phyloP scores from a whole-genome alignment of 352 stramenopile genomes.

The Globisporangium radiosum region DNA sequence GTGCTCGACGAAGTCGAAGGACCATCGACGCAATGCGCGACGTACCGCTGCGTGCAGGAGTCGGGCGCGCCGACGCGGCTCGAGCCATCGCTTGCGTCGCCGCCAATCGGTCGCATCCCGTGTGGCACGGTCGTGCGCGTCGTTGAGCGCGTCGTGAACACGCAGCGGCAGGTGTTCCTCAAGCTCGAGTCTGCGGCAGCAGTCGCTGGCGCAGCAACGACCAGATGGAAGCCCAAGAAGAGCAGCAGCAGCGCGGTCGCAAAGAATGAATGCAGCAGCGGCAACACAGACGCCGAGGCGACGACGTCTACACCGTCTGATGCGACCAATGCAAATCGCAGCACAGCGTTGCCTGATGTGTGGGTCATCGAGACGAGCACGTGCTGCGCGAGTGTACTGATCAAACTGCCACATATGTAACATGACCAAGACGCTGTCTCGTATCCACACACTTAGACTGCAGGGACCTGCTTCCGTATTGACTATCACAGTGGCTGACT shows the following conservation, averaged over 20 bases:
- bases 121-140: conserved; percentile 51
- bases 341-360: conserved; percentile 7
- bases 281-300: too few species aligned
- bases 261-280: not conserved
- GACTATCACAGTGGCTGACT: not conserved
- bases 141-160: conserved; percentile 44
- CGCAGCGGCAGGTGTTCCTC: conserved; percentile 65
- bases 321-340: conserved; percentile 1
- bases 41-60: conserved; percentile 69
- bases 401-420: conserved; percentile 22
- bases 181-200: conserved; percentile 8
- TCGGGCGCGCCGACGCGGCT: conserved; percentile 47
- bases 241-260: not conserved
- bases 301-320: not conserved
- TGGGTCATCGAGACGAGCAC: conserved; percentile 80
- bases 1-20: conserved; percentile 58
- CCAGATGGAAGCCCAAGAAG: not conserved
- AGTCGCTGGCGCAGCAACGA: not conserved
- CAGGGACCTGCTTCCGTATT: too few species aligned
- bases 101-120: conserved; percentile 47
- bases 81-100: conserved; percentile 48
- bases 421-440: not conserved
- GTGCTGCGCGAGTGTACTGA: conserved; percentile 71
- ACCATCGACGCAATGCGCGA: conserved; percentile 21
- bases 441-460: too few species aligned